A percentile compares a stretch with the other conserved stretches of the same genome.
These are phyloP conservation scores for Debaryomycetaceae sp. DNA, from an alignment of 1,139 yeast genomes.

Conservation along the genomic window DNA sequence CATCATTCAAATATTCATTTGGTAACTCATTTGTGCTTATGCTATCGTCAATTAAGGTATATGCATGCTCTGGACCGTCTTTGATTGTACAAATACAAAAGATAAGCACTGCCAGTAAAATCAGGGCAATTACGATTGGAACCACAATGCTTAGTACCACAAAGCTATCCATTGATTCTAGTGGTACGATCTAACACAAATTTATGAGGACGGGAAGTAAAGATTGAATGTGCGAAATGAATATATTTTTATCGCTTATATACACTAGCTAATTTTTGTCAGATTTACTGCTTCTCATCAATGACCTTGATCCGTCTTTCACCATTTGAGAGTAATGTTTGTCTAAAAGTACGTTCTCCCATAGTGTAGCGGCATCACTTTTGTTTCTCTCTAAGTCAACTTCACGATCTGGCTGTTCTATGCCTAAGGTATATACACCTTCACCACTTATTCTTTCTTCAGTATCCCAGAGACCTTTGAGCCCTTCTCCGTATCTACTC, in stretches of 20 bases:
- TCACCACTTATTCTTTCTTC: conserved; percentile 72
- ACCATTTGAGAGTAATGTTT: conserved; percentile 82
- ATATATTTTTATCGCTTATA: neutral
- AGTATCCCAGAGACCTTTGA: conserved; percentile 75
- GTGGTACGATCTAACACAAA: neutral
- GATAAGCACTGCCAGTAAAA: conserved; percentile 6
- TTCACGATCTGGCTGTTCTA: conserved; percentile 50
- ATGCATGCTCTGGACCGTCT: conserved; percentile 12
- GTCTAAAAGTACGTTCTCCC: conserved; percentile 79
- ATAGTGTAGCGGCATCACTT: conserved; percentile 82
- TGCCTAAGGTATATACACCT: conserved; percentile 68
- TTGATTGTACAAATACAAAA: conserved; percentile 1
- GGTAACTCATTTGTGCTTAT: conserved; percentile 14
- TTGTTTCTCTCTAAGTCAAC: conserved; percentile 72
- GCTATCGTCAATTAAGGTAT: conserved; percentile 15
- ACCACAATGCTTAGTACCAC: conserved; percentile 12
- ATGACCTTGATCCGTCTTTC: conserved; percentile 47
- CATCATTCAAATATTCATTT: conserved; percentile 41
- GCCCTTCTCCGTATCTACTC: conserved; percentile 60
- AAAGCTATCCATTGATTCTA: conserved; percentile 8
- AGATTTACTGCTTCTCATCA: conserved; percentile 38
- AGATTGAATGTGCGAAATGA: neutral
- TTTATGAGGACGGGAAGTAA: neutral
- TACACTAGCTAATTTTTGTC: conserved; percentile 5
- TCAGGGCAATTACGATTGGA: conserved; percentile 10